Evolutionary conservation across 2,329 filamentous ascomycete genomes (phyloP), one percentile per base, ranked within the genome.

Genomic region (Talaromyces verruculosus): DNA sequence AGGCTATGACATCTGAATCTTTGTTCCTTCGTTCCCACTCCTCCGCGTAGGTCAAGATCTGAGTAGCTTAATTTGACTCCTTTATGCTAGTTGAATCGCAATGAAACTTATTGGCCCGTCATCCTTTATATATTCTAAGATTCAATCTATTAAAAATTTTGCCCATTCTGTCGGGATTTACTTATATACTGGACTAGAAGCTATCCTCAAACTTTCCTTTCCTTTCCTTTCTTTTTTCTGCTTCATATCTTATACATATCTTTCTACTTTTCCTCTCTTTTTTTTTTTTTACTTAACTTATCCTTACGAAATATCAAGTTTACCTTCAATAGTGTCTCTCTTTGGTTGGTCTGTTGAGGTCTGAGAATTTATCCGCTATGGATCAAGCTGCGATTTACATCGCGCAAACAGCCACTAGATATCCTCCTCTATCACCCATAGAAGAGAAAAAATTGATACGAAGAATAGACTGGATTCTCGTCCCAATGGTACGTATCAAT

Each of bases 401-500:
- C 4, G 67, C 69, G 4, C 68, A 73, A 39, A 61, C 63, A 15
- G 28, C 57, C 22, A 64, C 65, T 13, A 63, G 61, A 30, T 70
- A 71, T 17, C 69, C 68, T 1, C 70, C 72, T 5, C 60, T 74
- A 66, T 67, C 72, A 2, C 63, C 67, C 5, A 69, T 70, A 39
- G 67, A 67, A 17, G 74, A 75, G 67, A 73, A 65, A 43, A 71
- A 64, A 49, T 33, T 76, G 55, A 68, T 87, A 47, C 78, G 81
- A 22, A 87, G 86, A 72, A 86, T 88, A 66, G 86, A 88, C 71
- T 79, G 76, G 71, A 77, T 77, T 15, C 76, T 88, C 13, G 81
- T 88, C n/a, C 85, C 86, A 0, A 77, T 88, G 51, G 77, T 88
- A 22, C 84, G 69, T 85, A 30, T 19, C 43, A n/a, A 22, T 33